Evolutionary conservation across 2,329 filamentous ascomycete genomes (phyloP).

Genomic region (Cordyceps javanica): DNA sequence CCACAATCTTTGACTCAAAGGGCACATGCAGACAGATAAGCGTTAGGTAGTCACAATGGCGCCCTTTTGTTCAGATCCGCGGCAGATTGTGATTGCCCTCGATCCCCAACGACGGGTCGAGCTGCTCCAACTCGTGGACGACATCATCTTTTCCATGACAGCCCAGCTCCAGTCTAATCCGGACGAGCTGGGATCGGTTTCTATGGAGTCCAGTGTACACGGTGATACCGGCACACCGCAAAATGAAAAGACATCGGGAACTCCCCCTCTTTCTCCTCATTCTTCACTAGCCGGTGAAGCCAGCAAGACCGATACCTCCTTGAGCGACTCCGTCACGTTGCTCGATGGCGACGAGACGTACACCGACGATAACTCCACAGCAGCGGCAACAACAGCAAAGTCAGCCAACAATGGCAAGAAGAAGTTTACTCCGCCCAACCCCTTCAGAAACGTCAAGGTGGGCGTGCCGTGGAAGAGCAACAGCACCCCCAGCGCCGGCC

Average conservation of each 20-base stretch:
- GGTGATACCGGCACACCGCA: background rate
- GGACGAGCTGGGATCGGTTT: slow-evolving; percentile 26
- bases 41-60: slow-evolving; percentile 35
- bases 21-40: background rate
- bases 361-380: background rate
- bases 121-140: slow-evolving; percentile 43
- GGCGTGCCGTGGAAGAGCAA: slow-evolving; percentile 15
- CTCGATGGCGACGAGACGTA: slow-evolving; percentile 11
- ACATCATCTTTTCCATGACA: slow-evolving; percentile 50
- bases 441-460: slow-evolving; percentile 16
- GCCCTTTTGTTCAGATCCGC: slow-evolving; percentile 47
- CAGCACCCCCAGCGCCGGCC: background rate
- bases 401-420: too few species aligned
- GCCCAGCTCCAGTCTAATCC: slow-evolving; percentile 39
- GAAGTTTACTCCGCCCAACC: background rate
- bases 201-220: slow-evolving; percentile 9
- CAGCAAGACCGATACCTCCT: slow-evolving; percentile 13
- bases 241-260: background rate
- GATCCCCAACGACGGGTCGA: slow-evolving; percentile 46
- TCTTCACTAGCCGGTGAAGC: slow-evolving; percentile 11
- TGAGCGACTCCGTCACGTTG: slow-evolving; percentile 11
- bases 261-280: too few species aligned
- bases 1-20: background rate
- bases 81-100: slow-evolving; percentile 49
- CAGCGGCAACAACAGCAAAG: too few species aligned